Percentiles rank a stretch among this genome's conserved stretches.
phyloP scores from a whole-genome alignment of 768 basidiomycete genomes.

The Mrakia blollopis region DNA sequence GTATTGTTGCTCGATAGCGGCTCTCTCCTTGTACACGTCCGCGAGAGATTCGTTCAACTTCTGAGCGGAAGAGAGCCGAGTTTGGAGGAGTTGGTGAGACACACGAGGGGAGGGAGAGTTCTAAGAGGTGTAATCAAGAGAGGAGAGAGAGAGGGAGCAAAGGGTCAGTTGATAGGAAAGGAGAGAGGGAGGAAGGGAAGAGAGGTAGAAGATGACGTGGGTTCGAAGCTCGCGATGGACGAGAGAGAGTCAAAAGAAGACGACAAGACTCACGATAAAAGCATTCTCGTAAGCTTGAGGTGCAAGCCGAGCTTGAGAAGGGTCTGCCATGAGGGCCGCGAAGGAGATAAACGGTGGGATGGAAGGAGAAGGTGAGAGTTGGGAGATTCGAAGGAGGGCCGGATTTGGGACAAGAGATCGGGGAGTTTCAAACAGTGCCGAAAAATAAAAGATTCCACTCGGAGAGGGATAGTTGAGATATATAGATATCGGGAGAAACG shows the following conservation, averaged over 20 bases:
- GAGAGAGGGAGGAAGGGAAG: not conserved
- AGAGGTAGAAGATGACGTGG: not conserved
- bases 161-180: not conserved
- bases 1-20: slow-evolving; percentile 42
- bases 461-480: too few relatives aligned
- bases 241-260: not conserved
- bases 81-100: slow-evolving; percentile 34
- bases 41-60: slow-evolving; percentile 41
- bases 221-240: not conserved
- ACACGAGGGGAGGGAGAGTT: slow-evolving; percentile 18
- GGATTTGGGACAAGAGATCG: not conserved
- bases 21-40: slow-evolving; percentile 43
- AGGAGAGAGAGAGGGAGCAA: not conserved
- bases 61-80: slow-evolving; percentile 37
- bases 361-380: not conserved
- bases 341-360: not conserved
- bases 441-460: too few relatives aligned
- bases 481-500: too few relatives aligned
- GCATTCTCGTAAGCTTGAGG: slow-evolving; percentile 30
- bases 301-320: slow-evolving; percentile 2
- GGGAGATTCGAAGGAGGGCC: not conserved
- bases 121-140: not conserved
- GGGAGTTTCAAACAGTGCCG: too few relatives aligned
- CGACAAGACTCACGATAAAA: slow-evolving; percentile 27
- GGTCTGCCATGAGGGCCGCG: not conserved